Evolutionary conservation across 176 grass and related monocot genomes (phyloP).

Genomic region (Chloris gayana): DNA sequence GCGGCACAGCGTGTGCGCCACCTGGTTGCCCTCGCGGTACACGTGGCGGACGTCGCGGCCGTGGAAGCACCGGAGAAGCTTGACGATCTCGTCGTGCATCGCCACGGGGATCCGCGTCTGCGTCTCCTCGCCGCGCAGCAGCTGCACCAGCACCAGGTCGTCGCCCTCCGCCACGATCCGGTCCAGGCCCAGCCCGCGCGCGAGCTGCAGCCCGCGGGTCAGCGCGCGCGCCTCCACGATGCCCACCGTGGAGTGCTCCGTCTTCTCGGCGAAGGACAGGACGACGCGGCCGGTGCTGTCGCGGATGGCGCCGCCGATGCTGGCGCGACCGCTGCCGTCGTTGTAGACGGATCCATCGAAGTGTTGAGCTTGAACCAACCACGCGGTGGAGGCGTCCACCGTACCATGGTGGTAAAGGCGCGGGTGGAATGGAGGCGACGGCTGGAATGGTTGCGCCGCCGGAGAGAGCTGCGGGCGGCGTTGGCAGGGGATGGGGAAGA

Average conservation of each 20-base stretch:
- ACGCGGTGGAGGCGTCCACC: neutral
- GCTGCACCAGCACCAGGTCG: neutral
- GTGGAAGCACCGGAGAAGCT: neutral
- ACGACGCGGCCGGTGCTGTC: neutral
- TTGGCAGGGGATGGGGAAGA: neutral
- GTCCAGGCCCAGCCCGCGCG: neutral
- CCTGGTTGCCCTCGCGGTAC: neutral
- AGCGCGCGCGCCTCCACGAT: neutral
- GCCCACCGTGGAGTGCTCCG: neutral
- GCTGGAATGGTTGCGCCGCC: neutral
- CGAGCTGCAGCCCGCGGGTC: neutral
- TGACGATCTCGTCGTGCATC: neutral
- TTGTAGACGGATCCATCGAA: neutral
- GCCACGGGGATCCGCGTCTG: slow-evolving; percentile 4
- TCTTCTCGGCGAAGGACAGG: neutral
- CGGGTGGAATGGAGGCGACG: neutral
- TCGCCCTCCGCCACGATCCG: slow-evolving; percentile 20
- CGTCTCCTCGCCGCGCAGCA: neutral
- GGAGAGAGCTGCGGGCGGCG: neutral
- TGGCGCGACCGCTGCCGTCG: neutral
- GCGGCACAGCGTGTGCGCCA: neutral
- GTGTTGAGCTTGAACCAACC: neutral
- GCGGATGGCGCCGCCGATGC: slow-evolving; percentile 12
- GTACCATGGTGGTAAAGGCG: neutral
- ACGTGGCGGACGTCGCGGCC: neutral